A percentile compares a stretch with the other conserved stretches of the same genome.
phyloP scores from a whole-genome alignment of 2,329 filamentous ascomycete genomes.

The Cryphonectria parasitica region DNA sequence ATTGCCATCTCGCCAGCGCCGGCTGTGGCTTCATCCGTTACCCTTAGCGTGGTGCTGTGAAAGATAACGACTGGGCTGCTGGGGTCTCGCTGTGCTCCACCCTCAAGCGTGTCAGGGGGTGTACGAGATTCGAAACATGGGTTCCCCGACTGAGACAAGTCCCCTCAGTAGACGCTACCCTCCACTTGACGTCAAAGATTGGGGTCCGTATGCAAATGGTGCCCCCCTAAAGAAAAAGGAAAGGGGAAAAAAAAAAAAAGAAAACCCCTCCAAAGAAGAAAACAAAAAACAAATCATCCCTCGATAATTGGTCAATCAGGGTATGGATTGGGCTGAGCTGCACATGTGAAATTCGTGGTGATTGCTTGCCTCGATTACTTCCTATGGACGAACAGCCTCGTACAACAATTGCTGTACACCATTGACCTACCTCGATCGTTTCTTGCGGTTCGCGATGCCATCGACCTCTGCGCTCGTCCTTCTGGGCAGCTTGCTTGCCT shows the following conservation, averaged over 20 bases:
- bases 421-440: not conserved
- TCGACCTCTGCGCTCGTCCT: slow-evolving; percentile 43
- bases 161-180: not conserved
- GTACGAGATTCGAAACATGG: not conserved
- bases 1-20: not conserved
- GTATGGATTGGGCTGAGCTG: not conserved
- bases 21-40: not conserved
- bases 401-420: too few species aligned
- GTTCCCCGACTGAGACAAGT: slow-evolving; percentile 4
- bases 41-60: not conserved
- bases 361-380: not conserved
- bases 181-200: not conserved
- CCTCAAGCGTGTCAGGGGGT: not conserved
- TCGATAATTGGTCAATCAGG: not conserved
- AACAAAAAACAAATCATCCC: not conserved
- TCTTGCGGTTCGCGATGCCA: slow-evolving; percentile 37
- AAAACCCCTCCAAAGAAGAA: not conserved
- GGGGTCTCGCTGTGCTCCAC: not conserved
- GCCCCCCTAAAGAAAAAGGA: not conserved
- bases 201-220: not conserved
- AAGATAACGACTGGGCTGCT: not conserved
- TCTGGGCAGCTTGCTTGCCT: slow-evolving; percentile 40
- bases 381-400: not conserved
- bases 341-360: not conserved
- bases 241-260: not conserved